These are phyloP conservation scores for Penicillium thymicola DNA, from an alignment of 2,329 filamentous ascomycete species.

Conservation along the genomic window DNA sequence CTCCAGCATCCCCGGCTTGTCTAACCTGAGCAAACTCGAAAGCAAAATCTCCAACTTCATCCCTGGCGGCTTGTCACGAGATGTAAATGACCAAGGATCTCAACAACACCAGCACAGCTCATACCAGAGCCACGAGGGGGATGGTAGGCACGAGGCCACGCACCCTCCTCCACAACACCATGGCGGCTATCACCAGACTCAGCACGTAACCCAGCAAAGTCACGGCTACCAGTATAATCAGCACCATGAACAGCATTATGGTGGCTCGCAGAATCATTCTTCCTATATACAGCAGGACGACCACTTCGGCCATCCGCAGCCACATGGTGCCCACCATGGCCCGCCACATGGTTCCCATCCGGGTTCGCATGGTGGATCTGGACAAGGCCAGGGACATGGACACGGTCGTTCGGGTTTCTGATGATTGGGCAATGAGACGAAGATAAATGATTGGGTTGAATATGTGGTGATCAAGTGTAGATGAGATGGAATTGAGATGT, in stretches of 20 bases:
- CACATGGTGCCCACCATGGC: neutral
- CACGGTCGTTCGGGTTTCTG: neutral
- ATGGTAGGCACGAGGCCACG: neutral
- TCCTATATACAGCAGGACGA: neutral
- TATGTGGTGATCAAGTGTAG: neutral
- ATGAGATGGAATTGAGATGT: neutral
- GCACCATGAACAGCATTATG: neutral
- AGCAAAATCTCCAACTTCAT: slow-evolving; percentile 31
- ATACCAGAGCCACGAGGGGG: neutral
- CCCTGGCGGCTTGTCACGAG: slow-evolving; percentile 21
- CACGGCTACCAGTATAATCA: neutral
- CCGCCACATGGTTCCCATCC: neutral
- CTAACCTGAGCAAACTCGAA: slow-evolving; percentile 36
- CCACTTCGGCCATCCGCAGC: neutral
- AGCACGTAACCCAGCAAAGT: neutral
- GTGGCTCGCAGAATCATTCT: neutral
- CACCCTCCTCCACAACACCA: neutral
- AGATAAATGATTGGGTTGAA: neutral
- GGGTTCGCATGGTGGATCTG: neutral
- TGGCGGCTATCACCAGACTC: neutral
- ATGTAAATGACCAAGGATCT: neutral
- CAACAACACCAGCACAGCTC: neutral
- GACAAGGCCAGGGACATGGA: neutral
- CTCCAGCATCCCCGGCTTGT: slow-evolving; percentile 32
- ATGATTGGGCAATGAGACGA: neutral